A percentile compares a stretch with the other conserved stretches of the same genome.
Conservation (phyloP, 441 rosid genomes). For the Gossypium schwendimanii region DNA sequence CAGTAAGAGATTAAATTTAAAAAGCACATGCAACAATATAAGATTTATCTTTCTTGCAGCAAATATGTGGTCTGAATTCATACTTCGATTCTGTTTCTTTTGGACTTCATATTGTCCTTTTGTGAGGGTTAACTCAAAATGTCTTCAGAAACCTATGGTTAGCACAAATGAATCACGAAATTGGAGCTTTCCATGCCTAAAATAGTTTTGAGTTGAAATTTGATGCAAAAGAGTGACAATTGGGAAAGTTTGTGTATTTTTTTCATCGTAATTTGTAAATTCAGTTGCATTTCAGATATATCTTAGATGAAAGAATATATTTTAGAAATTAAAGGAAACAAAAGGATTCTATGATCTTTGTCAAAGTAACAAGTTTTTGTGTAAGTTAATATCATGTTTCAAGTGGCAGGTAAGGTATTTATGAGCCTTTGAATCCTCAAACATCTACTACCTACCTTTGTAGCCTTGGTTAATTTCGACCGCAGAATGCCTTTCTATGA, state of each 20-base stretch:
- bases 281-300: background rate
- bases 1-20: background rate
- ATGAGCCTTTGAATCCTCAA: background rate
- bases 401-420: background rate
- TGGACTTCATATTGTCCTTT: conserved; percentile 7
- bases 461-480: background rate
- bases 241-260: background rate
- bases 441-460: background rate
- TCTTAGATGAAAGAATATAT: background rate
- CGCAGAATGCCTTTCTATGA: background rate
- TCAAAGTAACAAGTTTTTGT: background rate
- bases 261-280: background rate
- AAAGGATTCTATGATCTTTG: background rate
- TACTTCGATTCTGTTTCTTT: background rate
- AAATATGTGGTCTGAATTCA: background rate
- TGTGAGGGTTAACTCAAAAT: background rate
- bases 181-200: background rate
- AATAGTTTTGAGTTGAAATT: background rate
- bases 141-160: background rate
- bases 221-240: background rate
- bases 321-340: background rate
- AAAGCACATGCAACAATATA: background rate
- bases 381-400: background rate
- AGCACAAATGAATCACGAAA: background rate
- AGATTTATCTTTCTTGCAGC: background rate